Percentiles rank a stretch among this genome's conserved stretches.
These are phyloP conservation scores for Tetracladium marchalianum DNA, from an alignment of 495 filamentous ascomycete species.

Conservation along the genomic window DNA sequence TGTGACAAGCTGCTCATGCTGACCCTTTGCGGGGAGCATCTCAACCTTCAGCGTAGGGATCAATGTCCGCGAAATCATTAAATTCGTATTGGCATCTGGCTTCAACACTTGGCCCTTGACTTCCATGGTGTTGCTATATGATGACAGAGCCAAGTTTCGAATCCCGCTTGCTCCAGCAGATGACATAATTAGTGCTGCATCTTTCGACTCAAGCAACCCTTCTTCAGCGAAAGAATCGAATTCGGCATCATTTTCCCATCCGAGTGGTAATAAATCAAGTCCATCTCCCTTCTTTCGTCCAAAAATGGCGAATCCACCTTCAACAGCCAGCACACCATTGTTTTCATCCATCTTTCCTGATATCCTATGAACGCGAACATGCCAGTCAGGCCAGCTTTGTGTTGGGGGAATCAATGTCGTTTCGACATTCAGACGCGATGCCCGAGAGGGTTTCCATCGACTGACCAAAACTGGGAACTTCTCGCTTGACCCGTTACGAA, in stretches of 20 bases:
- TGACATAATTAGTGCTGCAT: conserved; percentile 36
- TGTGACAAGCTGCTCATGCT: too few species aligned
- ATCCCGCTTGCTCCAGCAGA: conserved; percentile 39
- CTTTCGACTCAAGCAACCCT: conserved; percentile 28
- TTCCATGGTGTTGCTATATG: conserved; percentile 3
- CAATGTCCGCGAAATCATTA: conserved; percentile 42
- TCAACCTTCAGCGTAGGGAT: conserved; percentile 33
- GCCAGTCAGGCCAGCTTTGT: conserved; percentile 34
- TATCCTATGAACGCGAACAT: conserved; percentile 39
- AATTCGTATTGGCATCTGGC: conserved; percentile 48
- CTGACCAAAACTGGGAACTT: conserved; percentile 33
- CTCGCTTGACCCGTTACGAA: background rate
- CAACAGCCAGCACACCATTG: conserved; percentile 28
- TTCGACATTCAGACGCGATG: conserved; percentile 30
- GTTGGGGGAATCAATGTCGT: conserved; percentile 41
- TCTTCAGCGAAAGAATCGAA: conserved; percentile 12
- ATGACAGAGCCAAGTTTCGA: conserved; percentile 26
- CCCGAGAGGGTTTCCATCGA: conserved; percentile 40
- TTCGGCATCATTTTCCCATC: background rate
- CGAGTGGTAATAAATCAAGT: background rate
- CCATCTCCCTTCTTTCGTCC: conserved; percentile 36
- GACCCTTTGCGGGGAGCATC: too few species aligned
- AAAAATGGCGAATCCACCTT: conserved; percentile 45
- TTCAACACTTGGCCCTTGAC: conserved; percentile 35
- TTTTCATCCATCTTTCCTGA: conserved; percentile 21